Evolutionary conservation across 176 grass and related monocot genomes (phyloP).

Genomic region (Oryza coarctata): DNA sequence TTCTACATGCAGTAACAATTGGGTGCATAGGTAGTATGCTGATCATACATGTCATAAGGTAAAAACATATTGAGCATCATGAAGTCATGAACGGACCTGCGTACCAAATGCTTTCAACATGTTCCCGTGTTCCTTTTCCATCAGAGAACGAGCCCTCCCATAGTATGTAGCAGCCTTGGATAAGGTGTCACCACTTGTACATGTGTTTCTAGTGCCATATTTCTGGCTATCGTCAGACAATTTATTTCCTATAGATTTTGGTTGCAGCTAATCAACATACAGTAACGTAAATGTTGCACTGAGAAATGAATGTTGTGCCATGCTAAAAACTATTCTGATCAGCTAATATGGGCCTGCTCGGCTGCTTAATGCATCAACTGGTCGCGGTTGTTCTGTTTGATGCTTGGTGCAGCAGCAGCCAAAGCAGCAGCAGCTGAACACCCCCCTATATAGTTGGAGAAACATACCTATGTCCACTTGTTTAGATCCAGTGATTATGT

Average conservation of each 20-base stretch:
- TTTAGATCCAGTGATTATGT: slow-evolving; percentile 90
- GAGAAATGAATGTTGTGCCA: neutral
- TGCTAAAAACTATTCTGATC: neutral
- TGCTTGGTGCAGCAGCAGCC: too few relatives aligned
- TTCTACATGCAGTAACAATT: neutral
- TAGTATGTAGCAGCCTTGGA: slow-evolving; percentile 69
- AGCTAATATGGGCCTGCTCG: neutral
- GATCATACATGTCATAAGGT: neutral
- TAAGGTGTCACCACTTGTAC: slow-evolving; percentile 80
- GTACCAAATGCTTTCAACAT: slow-evolving; percentile 86
- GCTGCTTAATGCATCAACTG: too few relatives aligned
- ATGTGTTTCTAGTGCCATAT: slow-evolving; percentile 81
- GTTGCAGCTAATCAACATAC: slow-evolving; percentile 17
- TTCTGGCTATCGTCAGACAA: slow-evolving; percentile 90
- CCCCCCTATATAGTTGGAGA: neutral
- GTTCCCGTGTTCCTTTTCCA: slow-evolving; percentile 73
- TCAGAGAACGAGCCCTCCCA: slow-evolving; percentile 55
- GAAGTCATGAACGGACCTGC: slow-evolving; percentile 49
- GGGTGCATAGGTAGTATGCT: neutral
- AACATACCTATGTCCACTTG: slow-evolving; percentile 89
- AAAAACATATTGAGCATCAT: slow-evolving; percentile 16
- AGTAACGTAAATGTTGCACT: neutral
- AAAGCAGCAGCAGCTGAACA: too few relatives aligned
- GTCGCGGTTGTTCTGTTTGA: too few relatives aligned
- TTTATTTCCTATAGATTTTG: slow-evolving; percentile 61